Evolutionary conservation across 805 yeast genomes (phyloP).

Genomic region (Debaryomyces prosopidis): DNA sequence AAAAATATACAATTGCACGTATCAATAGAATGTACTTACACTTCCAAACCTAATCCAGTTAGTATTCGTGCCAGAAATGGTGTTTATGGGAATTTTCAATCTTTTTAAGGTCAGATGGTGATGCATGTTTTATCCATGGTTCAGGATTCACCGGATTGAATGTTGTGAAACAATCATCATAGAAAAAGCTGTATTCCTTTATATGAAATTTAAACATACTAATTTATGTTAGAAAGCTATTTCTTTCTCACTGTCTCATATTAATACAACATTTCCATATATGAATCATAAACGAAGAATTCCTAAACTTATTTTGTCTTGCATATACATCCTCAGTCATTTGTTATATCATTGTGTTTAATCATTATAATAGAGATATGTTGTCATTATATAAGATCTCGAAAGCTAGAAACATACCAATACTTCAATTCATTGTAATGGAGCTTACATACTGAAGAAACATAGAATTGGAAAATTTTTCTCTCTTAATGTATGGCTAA

Average conservation of each 20-base stretch:
- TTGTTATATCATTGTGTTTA: conserved; percentile 28
- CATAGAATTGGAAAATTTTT: no score
- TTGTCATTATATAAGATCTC: neutral
- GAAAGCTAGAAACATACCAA: conserved; percentile 1
- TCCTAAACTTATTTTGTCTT: conserved; percentile 66
- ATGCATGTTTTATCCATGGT: conserved; percentile 89
- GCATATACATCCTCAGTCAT: conserved; percentile 75
- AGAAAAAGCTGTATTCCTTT: neutral
- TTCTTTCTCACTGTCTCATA: neutral
- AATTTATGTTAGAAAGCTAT: neutral
- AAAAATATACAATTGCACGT: conserved; percentile 14
- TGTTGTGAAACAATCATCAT: conserved; percentile 30
- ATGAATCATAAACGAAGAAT: conserved; percentile 74
- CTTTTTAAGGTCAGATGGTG: conserved; percentile 79
- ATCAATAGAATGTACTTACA: neutral
- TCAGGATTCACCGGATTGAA: conserved; percentile 62
- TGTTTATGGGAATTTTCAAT: neutral
- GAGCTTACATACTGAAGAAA: neutral
- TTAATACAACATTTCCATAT: neutral
- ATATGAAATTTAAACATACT: neutral
- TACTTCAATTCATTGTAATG: neutral
- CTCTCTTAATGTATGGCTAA: no score
- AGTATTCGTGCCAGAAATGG: neutral
- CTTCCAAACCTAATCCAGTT: neutral
- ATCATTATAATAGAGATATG: conserved; percentile 17